phyloP scores from a whole-genome alignment of 345 rosid genomes.

The Lagerstroemia speciosa region DNA sequence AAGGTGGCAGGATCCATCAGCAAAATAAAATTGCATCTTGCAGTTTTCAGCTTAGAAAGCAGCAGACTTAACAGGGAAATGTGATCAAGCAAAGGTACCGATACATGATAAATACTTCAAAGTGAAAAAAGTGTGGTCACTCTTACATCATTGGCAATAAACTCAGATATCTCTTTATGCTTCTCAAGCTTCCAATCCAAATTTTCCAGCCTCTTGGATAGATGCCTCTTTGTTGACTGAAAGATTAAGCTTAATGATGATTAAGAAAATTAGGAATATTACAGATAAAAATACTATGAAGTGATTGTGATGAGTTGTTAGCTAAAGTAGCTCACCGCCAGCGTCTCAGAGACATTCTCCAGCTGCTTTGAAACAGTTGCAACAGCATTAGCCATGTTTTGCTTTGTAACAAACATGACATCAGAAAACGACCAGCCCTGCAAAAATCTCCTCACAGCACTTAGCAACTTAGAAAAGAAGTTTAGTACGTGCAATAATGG shows the following conservation, averaged over 20 bases:
- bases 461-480: background rate
- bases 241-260: slow-evolving; percentile 10
- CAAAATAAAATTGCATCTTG: background rate
- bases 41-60: background rate
- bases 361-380: slow-evolving; percentile 66
- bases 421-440: slow-evolving; percentile 91
- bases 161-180: slow-evolving; percentile 60
- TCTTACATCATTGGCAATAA: slow-evolving; percentile 44
- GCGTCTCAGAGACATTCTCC: slow-evolving; percentile 62
- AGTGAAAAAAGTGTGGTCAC: background rate
- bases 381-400: slow-evolving; percentile 81
- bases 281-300: background rate
- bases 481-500: background rate
- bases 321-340: slow-evolving; percentile 45
- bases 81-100: background rate
- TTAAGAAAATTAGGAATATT: background rate
- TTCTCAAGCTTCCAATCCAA: slow-evolving; percentile 88
- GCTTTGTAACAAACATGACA: slow-evolving; percentile 84
- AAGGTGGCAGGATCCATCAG: background rate
- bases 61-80: too few relatives aligned
- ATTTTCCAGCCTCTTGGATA: slow-evolving; percentile 56
- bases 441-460: slow-evolving; percentile 1
- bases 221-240: slow-evolving; percentile 83
- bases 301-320: background rate
- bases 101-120: background rate